A percentile compares a stretch with the other conserved stretches of the same genome.
Conservation (phyloP, 306 rosid species). For the Luffa acutangula region DNA sequence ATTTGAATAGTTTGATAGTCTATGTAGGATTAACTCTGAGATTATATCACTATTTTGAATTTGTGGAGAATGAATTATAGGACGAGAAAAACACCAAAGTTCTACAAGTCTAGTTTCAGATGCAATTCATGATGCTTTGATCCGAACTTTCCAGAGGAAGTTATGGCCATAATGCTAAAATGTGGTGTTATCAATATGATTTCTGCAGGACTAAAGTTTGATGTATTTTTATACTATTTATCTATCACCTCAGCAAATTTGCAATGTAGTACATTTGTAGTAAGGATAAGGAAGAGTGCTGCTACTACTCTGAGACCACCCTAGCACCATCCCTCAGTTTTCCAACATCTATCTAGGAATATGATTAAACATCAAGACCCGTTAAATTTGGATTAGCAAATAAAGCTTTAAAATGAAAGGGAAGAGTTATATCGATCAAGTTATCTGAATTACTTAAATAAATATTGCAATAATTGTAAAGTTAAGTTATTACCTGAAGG, state of each 20-base stretch:
- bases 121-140: not conserved
- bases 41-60: not conserved
- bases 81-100: not conserved
- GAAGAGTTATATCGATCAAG: not conserved
- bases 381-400: not conserved
- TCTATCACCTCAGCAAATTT: not conserved
- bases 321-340: not conserved
- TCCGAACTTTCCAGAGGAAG: not conserved
- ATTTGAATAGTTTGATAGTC: not conserved
- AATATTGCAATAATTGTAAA: not conserved
- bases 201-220: not conserved
- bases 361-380: not conserved
- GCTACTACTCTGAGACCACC: no score
- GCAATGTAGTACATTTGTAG: not conserved
- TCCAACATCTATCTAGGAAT: not conserved
- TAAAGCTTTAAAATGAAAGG: not conserved
- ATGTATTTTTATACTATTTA: not conserved
- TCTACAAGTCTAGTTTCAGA: not conserved
- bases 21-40: not conserved
- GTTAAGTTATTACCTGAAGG: constrained; percentile 52
- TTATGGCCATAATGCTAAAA: not conserved
- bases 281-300: not conserved
- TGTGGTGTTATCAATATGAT: not conserved
- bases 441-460: not conserved
- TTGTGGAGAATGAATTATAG: not conserved